phyloP scores from a whole-genome alignment of 176 grass and related monocot genomes.

The Bothriochloa decipiens region DNA sequence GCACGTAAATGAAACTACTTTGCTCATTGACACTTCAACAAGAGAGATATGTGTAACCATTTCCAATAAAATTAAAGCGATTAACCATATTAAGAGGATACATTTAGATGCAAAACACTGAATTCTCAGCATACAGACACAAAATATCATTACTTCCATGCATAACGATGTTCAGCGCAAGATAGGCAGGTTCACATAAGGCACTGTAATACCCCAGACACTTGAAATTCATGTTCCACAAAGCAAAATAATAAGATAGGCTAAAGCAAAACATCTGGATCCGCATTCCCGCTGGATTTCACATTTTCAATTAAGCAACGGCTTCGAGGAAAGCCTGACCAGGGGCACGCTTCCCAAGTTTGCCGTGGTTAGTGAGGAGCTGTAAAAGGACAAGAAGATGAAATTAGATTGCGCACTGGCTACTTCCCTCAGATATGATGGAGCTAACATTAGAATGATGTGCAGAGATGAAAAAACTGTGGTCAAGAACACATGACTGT shows the following conservation, averaged over 20 bases:
- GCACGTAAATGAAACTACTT: too few relatives aligned
- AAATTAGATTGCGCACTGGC: not conserved
- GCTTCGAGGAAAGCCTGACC: constrained; percentile 55
- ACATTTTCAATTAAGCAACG: constrained; percentile 24
- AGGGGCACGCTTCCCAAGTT: constrained; percentile 36
- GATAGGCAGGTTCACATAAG: constrained; percentile 30
- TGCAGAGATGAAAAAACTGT: too few relatives aligned
- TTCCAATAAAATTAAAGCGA: not conserved
- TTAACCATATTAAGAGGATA: not conserved
- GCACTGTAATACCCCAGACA: constrained; percentile 29
- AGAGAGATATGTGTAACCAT: too few relatives aligned
- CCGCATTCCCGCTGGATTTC: not conserved
- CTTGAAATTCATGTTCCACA: constrained; percentile 20
- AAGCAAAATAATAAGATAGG: not conserved
- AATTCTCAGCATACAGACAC: not conserved
- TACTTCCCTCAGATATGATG: not conserved
- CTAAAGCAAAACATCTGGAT: constrained; percentile 19
- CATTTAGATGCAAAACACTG: not conserved
- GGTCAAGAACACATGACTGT: too few relatives aligned
- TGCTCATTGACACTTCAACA: too few relatives aligned
- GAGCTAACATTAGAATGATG: not conserved
- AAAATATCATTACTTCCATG: not conserved
- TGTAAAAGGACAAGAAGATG: not conserved
- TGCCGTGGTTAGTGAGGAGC: constrained; percentile 58
- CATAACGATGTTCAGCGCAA: constrained; percentile 28